Base-by-base conservation (phyloP, 805 yeast genomes). In the Pichia cephalocereana region DNA sequence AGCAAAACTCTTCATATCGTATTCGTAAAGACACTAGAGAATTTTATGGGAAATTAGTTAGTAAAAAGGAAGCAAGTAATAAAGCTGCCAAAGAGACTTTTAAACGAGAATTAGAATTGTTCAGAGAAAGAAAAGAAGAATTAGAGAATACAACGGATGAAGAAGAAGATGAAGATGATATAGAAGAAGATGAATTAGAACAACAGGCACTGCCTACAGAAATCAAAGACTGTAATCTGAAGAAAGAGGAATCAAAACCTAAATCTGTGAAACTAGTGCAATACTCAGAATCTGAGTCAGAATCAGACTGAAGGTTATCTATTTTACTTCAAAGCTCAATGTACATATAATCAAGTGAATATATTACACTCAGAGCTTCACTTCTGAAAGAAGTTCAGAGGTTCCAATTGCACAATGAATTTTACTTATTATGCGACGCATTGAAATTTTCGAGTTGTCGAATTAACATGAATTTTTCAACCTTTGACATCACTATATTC, bases 1-100 rank as follows among this genome's bases (percentile, higher is more conserved):
- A 50, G 42, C 64, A 53, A 60, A 72, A 73, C 52, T 70, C 76
- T 0, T 61, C 72, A 0, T 71, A 70, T 50, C 71, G 70, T 49
- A 56, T 73, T 44, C 67, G 67, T 48, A 66, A 62, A 32, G 59
- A 63, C 31, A 69, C 74, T 5, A 57, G 69, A 27, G 53, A 57
- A 18, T 72, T 64, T 47, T 74, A 71, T 47, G 60, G 60, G 4
- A 50, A 57, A 43, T 52, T 61, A 15, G 53, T 58, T 18, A 44
- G 57, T 18, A 64, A 61, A 17, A 50, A 55, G 34, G 67, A 63
- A 38, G 55, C 53, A 23, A 54, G 12, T 40, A 14, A 41, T 27
- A 44, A 46, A 11, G 51, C 47, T 17, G 51, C 45, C 14, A 53
- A 46, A 17, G 44, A 43, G 10, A 46, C 43, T 18, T 27, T 41